A percentile compares a stretch with the other conserved stretches of the same genome.
Evolutionary conservation across 2,329 filamentous ascomycete species (phyloP).

Genomic region (Hirsutella thompsonii): DNA sequence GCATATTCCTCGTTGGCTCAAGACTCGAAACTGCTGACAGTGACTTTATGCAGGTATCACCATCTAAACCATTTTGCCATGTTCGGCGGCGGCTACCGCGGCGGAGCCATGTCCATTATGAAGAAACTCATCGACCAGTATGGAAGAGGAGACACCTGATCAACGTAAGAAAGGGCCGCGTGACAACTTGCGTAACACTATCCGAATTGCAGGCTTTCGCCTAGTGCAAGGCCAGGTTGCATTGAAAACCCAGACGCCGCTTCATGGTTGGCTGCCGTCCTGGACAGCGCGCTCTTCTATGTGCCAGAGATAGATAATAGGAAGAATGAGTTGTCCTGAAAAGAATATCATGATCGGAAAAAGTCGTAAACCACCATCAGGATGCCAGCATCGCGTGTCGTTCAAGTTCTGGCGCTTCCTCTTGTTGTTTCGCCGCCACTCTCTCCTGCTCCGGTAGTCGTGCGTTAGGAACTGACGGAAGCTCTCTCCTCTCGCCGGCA

Average conservation of each 20-base stretch:
- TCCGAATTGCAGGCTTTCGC: background rate
- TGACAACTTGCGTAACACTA: background rate
- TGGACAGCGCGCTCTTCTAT: constrained; percentile 4
- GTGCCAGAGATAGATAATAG: too few species aligned
- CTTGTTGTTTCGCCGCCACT: constrained; percentile 4
- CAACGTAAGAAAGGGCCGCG: background rate
- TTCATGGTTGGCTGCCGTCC: constrained; percentile 6
- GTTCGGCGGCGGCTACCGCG: constrained; percentile 69
- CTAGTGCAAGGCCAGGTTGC: background rate
- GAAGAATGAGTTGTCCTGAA: background rate
- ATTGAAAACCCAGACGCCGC: constrained; percentile 11
- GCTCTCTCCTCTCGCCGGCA: constrained; percentile 9
- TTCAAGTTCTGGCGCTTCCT: constrained; percentile 15
- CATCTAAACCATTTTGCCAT: constrained; percentile 80
- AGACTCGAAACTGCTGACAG: constrained; percentile 11
- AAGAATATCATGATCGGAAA: background rate
- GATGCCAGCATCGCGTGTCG: constrained; percentile 27
- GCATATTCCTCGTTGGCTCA: background rate
- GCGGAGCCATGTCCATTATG: constrained; percentile 71
- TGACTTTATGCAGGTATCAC: constrained; percentile 50
- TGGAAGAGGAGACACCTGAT: constrained; percentile 17
- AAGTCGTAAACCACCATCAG: constrained; percentile 3
- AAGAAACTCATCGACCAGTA: constrained; percentile 61
- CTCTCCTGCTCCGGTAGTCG: constrained; percentile 16
- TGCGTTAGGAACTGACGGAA: constrained; percentile 20